Evolutionary conservation across 2,329 filamentous ascomycete species (phyloP), one percentile per base, ranked within the genome.

Genomic region (Cytospora piceicola): DNA sequence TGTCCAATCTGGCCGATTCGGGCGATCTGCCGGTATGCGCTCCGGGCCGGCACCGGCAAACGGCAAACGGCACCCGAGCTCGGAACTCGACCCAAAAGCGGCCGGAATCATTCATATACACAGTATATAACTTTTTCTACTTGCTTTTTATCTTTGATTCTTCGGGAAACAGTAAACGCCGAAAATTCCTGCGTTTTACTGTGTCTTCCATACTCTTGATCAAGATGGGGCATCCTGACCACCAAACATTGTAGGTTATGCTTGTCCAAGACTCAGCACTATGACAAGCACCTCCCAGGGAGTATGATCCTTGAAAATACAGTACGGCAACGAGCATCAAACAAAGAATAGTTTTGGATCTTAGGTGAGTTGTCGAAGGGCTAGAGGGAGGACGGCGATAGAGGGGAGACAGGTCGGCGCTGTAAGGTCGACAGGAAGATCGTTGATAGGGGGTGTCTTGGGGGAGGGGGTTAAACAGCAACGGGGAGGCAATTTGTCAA

Each of bases 31-130:
- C 60, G 57, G 36, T 42, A 30, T 53, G 42, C 51, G 55, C 60
- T 52, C 59, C 55, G 55, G 55, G n/a, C 60, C 64, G 61, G 52
- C 61, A 24, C 57, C 36, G 64, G 61, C 49, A 36, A n/a, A n/a
- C n/a, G n/a, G n/a, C n/a, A n/a, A n/a, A 46, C 56, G 36, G 54
- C 51, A 58, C 59, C 59, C 64, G 46, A 63, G 22, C 59, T 52
- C 64, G 59, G 59, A 63, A 6, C 49, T 20, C 7, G 27, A 20
- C 52, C 52, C 29, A 29, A 29, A 29, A 5, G 27, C 27, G 3
- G 27, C 27, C 27, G 27, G 27, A n/a, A 42, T 56, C 30, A 36
- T 14, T 55, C 6, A 20, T 20, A 20, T 42, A n/a, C n/a, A n/a
- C n/a, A n/a, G 30, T 32, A 32, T 32, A 17, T 15, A 17, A 20